These are phyloP conservation scores for Alternaria sp. DNA, from an alignment of 2,329 filamentous ascomycete genomes.

Conservation along the genomic window DNA sequence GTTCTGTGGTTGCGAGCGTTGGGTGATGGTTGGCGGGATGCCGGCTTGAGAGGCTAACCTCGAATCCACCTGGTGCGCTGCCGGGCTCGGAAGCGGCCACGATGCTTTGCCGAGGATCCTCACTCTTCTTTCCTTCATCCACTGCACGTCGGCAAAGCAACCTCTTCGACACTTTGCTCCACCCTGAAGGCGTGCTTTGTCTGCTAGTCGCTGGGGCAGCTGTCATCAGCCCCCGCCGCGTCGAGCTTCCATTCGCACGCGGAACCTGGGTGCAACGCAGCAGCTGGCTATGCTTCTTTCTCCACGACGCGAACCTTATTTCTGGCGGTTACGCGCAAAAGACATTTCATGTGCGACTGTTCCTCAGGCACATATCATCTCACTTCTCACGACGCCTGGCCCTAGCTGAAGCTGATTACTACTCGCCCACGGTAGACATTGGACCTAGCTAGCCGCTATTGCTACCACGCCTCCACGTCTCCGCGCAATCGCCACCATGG, in stretches of 20 bases:
- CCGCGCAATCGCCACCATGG: conserved; percentile 20
- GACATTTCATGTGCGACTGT: conserved; percentile 11
- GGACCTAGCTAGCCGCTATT: conserved; percentile 8
- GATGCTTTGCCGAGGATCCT: conserved; percentile 18
- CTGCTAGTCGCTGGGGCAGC: conserved; percentile 4
- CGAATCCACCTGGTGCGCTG: conserved; percentile 2
- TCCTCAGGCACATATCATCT: conserved; percentile 7
- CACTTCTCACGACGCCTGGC: neutral
- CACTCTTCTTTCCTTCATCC: conserved; percentile 7
- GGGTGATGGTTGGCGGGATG: conserved; percentile 13
- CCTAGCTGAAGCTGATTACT: conserved; percentile 7
- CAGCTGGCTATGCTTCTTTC: conserved; percentile 23
- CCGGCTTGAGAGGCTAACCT: conserved; percentile 19
- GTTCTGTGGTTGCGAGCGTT: conserved; percentile 23
- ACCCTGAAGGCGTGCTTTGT: conserved; percentile 6
- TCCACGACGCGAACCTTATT: conserved; percentile 21
- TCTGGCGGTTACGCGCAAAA: conserved; percentile 19
- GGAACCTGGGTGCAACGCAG: conserved; percentile 24
- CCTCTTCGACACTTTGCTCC: conserved; percentile 8
- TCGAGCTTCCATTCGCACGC: neutral
- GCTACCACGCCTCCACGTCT: conserved; percentile 5
- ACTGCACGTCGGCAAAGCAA: conserved; percentile 8
- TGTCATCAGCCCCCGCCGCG: conserved; percentile 9
- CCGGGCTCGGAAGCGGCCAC: conserved; percentile 10
- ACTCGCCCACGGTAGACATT: conserved; percentile 7